These are phyloP conservation scores for Mycogone perniciosa DNA, from an alignment of 2,329 filamentous ascomycete genomes.

Conservation along the genomic window DNA sequence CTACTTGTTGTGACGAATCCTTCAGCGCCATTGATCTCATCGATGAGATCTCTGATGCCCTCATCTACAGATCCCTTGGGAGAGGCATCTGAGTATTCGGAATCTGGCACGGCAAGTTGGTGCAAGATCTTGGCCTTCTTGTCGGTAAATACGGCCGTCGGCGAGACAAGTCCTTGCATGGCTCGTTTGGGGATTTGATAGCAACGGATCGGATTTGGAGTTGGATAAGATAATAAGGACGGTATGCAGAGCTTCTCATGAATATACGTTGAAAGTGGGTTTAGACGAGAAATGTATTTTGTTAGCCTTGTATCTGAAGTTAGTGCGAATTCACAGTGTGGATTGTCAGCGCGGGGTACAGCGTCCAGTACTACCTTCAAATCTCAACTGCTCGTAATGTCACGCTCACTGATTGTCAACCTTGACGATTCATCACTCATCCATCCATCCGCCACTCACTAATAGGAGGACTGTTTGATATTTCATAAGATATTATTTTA, in stretches of 20 bases:
- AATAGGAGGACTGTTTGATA: background rate
- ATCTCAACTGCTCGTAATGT: background rate
- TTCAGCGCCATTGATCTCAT: slow-evolving; percentile 65
- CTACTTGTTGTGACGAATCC: slow-evolving; percentile 89
- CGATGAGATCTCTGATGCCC: slow-evolving; percentile 70
- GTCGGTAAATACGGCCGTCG: slow-evolving; percentile 39
- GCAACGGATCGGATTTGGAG: too few relatives aligned
- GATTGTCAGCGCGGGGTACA: slow-evolving; percentile 5
- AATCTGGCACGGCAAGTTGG: slow-evolving; percentile 60
- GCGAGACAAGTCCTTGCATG: slow-evolving; percentile 27
- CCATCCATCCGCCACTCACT: background rate
- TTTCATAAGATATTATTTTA: background rate
- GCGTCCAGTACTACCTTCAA: background rate
- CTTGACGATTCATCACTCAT: background rate
- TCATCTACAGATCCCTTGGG: slow-evolving; percentile 84
- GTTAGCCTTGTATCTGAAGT: background rate
- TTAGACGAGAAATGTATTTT: background rate
- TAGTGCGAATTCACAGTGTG: background rate
- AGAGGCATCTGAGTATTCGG: slow-evolving; percentile 73
- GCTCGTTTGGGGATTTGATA: background rate
- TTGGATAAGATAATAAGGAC: too few relatives aligned
- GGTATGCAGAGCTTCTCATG: background rate
- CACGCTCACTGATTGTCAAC: background rate
- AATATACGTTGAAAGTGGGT: background rate
- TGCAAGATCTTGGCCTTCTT: slow-evolving; percentile 70